phyloP scores from a whole-genome alignment of 2,329 filamentous ascomycete species.

The Colletotrichum sp. region DNA sequence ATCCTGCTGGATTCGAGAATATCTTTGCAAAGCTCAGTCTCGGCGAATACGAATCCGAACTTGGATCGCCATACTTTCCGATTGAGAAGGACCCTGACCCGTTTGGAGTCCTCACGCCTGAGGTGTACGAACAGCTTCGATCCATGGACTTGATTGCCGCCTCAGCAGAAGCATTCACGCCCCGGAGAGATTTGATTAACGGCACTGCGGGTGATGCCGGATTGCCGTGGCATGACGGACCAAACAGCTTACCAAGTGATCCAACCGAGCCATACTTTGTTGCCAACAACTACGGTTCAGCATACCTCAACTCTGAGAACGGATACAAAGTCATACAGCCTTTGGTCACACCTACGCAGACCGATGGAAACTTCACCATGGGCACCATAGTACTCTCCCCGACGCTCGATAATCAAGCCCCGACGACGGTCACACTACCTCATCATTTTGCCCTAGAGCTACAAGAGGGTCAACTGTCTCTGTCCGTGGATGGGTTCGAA shows the following conservation, averaged over 20 bases:
- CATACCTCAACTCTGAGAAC: constrained; percentile 42
- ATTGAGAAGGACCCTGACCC: neutral
- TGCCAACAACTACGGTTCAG: constrained; percentile 50
- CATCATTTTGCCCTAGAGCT: constrained; percentile 28
- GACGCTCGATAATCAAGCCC: neutral
- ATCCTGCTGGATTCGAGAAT: constrained; percentile 51
- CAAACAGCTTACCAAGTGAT: constrained; percentile 34
- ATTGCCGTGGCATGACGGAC: constrained; percentile 40
- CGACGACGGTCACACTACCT: neutral
- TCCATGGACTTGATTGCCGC: neutral
- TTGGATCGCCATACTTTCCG: constrained; percentile 9
- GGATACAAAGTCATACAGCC: constrained; percentile 49
- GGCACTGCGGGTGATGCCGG: constrained; percentile 37
- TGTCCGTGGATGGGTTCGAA: constrained; percentile 24
- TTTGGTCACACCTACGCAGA: constrained; percentile 43
- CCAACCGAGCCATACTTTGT: constrained; percentile 42
- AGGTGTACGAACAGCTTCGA: constrained; percentile 33
- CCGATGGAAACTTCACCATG: constrained; percentile 46
- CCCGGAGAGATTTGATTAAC: constrained; percentile 43
- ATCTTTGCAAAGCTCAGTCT: constrained; percentile 39
- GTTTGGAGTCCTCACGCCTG: constrained; percentile 7
- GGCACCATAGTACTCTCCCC: constrained; percentile 43
- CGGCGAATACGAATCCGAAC: constrained; percentile 22
- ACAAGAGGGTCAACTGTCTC: constrained; percentile 27
- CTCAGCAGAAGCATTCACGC: constrained; percentile 37